A percentile compares a stretch with the other conserved stretches of the same genome.
Evolutionary conservation across 148 eudicot species (phyloP).

Genomic region (Linanthus parryae): DNA sequence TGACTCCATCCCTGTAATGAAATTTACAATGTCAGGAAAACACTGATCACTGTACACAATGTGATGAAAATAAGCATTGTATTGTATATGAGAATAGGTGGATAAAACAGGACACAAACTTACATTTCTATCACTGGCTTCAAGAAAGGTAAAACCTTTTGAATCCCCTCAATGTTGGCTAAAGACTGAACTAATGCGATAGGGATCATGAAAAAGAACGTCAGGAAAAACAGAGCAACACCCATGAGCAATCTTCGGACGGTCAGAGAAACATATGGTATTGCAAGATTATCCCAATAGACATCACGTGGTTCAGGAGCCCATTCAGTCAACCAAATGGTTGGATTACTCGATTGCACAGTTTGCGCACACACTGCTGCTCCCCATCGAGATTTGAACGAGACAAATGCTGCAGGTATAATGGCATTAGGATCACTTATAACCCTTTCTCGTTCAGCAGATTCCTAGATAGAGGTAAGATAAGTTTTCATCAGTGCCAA

Average conservation of each 20-base stretch:
- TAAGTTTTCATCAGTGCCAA: too few relatives aligned
- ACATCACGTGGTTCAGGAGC: conserved; percentile 96
- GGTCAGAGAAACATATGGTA: conserved; percentile 74
- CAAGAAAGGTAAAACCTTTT: conserved; percentile 80
- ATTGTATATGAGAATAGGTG: not conserved
- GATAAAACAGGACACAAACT: conserved; percentile 20
- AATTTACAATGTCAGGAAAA: conserved; percentile 10
- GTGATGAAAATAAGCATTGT: not conserved
- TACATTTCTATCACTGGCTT: conserved; percentile 51
- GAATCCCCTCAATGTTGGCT: conserved; percentile 83
- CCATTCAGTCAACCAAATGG: conserved; percentile 93
- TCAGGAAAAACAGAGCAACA: conserved; percentile 71
- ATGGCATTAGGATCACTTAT: conserved; percentile 65
- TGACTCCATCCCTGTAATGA: conserved; percentile 27
- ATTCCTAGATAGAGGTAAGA: conserved; percentile 42
- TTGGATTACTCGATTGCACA: conserved; percentile 78
- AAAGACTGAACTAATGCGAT: conserved; percentile 86
- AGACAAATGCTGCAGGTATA: conserved; percentile 96
- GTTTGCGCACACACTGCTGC: conserved; percentile 99
- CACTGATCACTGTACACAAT: not conserved
- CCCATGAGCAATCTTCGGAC: conserved; percentile 67
- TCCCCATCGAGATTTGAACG: conserved; percentile 90
- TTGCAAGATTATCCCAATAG: conserved; percentile 86
- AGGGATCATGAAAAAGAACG: conserved; percentile 92
- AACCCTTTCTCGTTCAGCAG: conserved; percentile 60